Base-by-base conservation (phyloP, 768 basidiomycete genomes). In the Paxillus involutus region DNA sequence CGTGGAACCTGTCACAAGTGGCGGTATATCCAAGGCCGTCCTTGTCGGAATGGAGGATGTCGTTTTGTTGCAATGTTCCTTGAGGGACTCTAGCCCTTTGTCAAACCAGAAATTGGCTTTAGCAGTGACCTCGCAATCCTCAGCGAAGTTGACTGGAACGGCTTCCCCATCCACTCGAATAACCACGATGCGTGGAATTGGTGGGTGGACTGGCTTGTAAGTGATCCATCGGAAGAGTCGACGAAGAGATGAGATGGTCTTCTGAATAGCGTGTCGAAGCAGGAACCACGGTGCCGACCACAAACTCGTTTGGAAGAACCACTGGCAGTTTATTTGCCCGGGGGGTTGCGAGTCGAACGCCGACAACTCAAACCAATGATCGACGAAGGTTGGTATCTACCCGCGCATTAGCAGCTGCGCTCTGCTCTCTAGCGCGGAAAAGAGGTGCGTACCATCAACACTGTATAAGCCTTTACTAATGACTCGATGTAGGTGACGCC, bases 281-380 rank as follows among this genome's bases (percentile, higher is more conserved):
- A 61, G 35, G 26, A 3, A 10, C 59, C 49, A 47, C 2, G 49
- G 56, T 19, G 39, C 16, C 14, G 12, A 29, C 53, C 56, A 62
- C 21, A 56, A 17, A 45, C 49, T 52, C 6, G 52, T 11, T 16
- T 52, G 29, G 32, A 63, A 14, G 14, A 55, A 43, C 53, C 47
- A 26, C 6, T 43, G 24, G 7, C 26, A 36, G 33, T 41, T 43
- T 12, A 51, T 16, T 6, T 49, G 16, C 5, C 26, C 33, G 2
- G 26, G 30, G 17, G 59, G 51, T 32, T 29, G 30, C 2, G 59
- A 48, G 1, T 63, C 62, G 37, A 59, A 64, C 16, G 29, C 29
- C 44, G 42, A 29, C 13, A 51, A 39, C 47, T 63, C 62, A 35
- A 61, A 64, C 62, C 63, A 64, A 44, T 63, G 59, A 17, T 53